phyloP scores from a whole-genome alignment of 768 basidiomycete genomes.

The Termitomyces sp. region DNA sequence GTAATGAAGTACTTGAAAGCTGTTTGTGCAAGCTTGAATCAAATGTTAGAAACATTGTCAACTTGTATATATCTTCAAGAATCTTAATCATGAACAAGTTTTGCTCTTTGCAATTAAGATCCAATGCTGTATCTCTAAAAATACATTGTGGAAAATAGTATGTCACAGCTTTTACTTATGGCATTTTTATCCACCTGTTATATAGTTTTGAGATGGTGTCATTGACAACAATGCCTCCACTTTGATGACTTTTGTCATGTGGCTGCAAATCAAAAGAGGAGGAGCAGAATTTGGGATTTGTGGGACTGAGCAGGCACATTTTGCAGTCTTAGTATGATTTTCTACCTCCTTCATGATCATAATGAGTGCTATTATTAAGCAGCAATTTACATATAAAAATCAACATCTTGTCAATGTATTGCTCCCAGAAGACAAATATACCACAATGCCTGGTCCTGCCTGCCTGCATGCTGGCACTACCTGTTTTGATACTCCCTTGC shows the following conservation, averaged over 20 bases:
- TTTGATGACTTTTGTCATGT: not conserved
- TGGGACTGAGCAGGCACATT: not conserved
- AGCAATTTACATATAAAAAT: not conserved
- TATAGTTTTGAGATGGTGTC: not conserved
- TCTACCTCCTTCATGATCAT: too few species aligned
- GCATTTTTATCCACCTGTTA: not conserved
- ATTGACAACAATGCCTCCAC: not conserved
- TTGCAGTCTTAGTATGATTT: not conserved
- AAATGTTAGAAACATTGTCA: not conserved
- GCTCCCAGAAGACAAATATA: not conserved
- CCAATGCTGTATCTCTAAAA: not conserved
- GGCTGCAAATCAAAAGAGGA: slow-evolving; percentile 1
- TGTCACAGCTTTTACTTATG: not conserved
- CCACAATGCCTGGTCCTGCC: not conserved
- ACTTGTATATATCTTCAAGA: not conserved
- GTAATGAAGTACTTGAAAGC: too few species aligned
- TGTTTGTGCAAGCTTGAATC: too few species aligned
- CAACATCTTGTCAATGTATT: not conserved
- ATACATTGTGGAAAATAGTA: slow-evolving; percentile 1
- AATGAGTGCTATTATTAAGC: not conserved
- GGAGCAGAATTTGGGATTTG: not conserved
- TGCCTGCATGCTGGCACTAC: not conserved
- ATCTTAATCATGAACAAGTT: not conserved
- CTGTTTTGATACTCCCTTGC: not conserved
- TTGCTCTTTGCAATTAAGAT: not conserved